These are phyloP conservation scores for Bacidia rubella DNA, from an alignment of 495 filamentous ascomycete species.

Conservation along the genomic window DNA sequence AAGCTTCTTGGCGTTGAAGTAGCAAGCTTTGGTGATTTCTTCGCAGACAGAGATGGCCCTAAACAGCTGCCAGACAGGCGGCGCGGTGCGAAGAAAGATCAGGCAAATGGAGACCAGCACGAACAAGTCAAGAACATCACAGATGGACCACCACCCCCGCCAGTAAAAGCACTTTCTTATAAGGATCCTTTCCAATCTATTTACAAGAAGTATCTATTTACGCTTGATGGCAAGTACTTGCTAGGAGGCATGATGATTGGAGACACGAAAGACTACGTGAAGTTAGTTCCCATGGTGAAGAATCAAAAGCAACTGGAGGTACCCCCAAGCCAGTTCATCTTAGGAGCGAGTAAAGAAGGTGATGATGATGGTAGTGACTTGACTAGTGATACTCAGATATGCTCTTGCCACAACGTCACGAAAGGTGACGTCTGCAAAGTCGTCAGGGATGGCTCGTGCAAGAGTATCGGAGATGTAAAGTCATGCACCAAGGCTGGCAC, in stretches of 20 bases:
- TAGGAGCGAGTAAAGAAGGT: constrained; percentile 61
- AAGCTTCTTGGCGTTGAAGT: constrained; percentile 92
- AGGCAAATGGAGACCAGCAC: constrained; percentile 20
- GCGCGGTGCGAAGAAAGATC: constrained; percentile 23
- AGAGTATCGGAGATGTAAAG: constrained; percentile 76
- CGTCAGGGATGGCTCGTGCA: constrained; percentile 75
- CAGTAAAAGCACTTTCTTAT: constrained; percentile 80
- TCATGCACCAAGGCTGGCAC: constrained; percentile 91
- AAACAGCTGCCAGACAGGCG: constrained; percentile 51
- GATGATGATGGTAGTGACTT: constrained; percentile 61
- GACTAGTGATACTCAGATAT: constrained; percentile 80
- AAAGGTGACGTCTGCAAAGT: constrained; percentile 67
- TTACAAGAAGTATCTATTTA: constrained; percentile 95
- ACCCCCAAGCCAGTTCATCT: constrained; percentile 77
- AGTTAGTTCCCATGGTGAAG: constrained; percentile 89
- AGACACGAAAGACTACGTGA: constrained; percentile 88
- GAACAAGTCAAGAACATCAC: constrained; percentile 35
- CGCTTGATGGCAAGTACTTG: constrained; percentile 80
- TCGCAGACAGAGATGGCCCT: constrained; percentile 81
- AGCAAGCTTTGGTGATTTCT: constrained; percentile 92
- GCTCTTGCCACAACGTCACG: constrained; percentile 90
- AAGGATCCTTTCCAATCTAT: constrained; percentile 88
- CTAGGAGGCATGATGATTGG: constrained; percentile 98
- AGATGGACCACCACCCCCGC: constrained; percentile 38
- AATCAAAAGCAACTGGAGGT: constrained; percentile 70